phyloP scores from a whole-genome alignment of 2,329 filamentous ascomycete genomes.

The Aspergillus neotritici region DNA sequence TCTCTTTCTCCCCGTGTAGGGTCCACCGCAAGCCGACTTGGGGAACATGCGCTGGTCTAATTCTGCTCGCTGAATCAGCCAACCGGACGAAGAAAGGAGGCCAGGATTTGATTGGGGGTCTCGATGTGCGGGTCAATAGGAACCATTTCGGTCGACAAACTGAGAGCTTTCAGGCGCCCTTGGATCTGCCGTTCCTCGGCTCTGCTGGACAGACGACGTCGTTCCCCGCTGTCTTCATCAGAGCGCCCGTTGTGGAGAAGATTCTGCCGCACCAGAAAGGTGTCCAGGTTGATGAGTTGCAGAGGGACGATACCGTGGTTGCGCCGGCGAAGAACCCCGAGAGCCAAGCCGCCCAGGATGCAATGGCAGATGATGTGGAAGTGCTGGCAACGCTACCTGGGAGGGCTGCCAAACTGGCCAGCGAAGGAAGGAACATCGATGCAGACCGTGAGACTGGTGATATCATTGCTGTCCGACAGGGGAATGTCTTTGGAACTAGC shows the following conservation, averaged over 20 bases:
- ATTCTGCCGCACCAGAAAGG: conserved; percentile 54
- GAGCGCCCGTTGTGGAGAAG: conserved; percentile 86
- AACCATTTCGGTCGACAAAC: conserved; percentile 94
- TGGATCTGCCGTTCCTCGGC: conserved; percentile 66
- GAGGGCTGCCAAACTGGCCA: conserved; percentile 45
- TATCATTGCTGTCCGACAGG: conserved; percentile 83
- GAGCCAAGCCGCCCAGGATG: conserved; percentile 40
- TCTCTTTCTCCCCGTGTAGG: conserved; percentile 40
- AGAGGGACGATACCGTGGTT: conserved; percentile 48
- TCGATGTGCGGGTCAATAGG: conserved; percentile 83
- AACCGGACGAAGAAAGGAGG: conserved; percentile 85
- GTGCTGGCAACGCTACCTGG: conserved; percentile 54
- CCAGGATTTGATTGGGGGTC: conserved; percentile 85
- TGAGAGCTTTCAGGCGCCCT: conserved; percentile 76
- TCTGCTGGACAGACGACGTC: conserved; percentile 30
- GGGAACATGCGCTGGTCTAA: conserved; percentile 94
- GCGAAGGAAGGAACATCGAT: conserved; percentile 36
- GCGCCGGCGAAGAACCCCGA: conserved; percentile 51
- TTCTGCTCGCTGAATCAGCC: conserved; percentile 80
- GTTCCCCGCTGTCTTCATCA: conserved; percentile 85
- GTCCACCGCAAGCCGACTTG: conserved; percentile 74
- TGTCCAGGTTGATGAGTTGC: conserved; percentile 47
- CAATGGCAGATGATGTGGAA: conserved; percentile 49
- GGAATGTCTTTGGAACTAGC: conserved; percentile 88
- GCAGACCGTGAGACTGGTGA: conserved; percentile 51